Conservation (phyloP, 257 asterid species). For the Thymus mandschuricus region DNA sequence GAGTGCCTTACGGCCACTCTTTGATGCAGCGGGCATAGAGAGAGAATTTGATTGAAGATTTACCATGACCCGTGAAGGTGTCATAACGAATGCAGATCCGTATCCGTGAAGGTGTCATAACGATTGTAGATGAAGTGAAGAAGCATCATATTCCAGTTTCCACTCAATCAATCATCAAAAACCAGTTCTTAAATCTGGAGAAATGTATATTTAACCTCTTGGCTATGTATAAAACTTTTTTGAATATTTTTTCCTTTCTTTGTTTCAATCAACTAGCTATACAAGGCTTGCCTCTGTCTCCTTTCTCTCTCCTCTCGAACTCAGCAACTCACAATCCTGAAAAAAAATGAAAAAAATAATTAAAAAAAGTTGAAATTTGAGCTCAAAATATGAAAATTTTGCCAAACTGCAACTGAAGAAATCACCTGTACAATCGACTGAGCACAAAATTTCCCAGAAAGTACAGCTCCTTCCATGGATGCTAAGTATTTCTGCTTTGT, state of each 20-base stretch:
- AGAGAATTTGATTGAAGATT: no score
- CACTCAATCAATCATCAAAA: slow-evolving; percentile 3
- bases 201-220: background rate
- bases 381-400: background rate
- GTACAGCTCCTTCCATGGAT: slow-evolving; percentile 98
- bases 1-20: no score
- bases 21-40: no score
- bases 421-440: slow-evolving; percentile 91
- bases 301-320: slow-evolving; percentile 47
- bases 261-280: slow-evolving; percentile 19
- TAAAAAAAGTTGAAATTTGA: background rate
- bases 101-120: no score
- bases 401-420: slow-evolving; percentile 12
- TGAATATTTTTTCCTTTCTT: background rate
- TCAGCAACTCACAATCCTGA: slow-evolving; percentile 71
- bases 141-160: background rate
- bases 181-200: background rate
- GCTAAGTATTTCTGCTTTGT: slow-evolving; percentile 98
- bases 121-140: no score
- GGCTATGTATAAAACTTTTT: background rate
- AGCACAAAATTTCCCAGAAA: slow-evolving; percentile 96
- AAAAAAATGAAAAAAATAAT: background rate
- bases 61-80: no score
- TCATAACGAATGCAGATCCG: no score
- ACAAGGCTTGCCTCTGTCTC: slow-evolving; percentile 56